Evolutionary conservation across 2,329 filamentous ascomycete species (phyloP), one percentile per base, ranked within the genome.

Genomic region (Fusarium mangiferae): DNA sequence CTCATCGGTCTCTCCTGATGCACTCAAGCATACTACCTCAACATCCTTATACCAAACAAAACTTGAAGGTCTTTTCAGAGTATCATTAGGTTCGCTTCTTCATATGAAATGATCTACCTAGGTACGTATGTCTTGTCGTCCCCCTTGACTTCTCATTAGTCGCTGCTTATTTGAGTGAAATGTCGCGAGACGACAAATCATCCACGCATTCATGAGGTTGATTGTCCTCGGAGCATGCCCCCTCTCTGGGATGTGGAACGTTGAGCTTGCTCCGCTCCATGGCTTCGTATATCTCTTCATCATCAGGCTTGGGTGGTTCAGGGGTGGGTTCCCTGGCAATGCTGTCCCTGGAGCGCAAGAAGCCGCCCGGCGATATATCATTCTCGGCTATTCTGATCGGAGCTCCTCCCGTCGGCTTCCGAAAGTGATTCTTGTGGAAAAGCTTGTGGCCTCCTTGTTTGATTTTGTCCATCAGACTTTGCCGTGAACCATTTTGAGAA

Each of bases 151-250:
- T 24, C 26, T 17, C 49, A 36, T 38, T 28, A 17, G 28, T 26
- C 36, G 49, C 33, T 18, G 26, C 46, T 66, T 45, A 66, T 28
- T 55, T 58, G 11, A 63, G 66, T 38, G 71, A 75, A n/a, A 26
- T 33, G n/a, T 66, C 55, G 38, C 60, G 51, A 39, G 68, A 63
- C 17, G 66, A 69, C 15, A 66, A 49, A 59, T 80, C 78, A 59
- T 82, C 73, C 44, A 75, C 74, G 36, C 79, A 82, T 12, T 78
- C 56, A 49, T 82, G 81, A 22, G 80, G 80, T 41, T 70, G 69
- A 39, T 79, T 72, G 39, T 82, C 81, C 60, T 83, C 81, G 11
- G 81, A 82, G 51, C 81, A 82, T 14, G 73, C 75, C 20, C 63
- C 57, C 15, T 72, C 64, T 45, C 68, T 68, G n/a, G 68, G 54